Evolutionary conservation across 2,329 filamentous ascomycete genomes (phyloP), one percentile per base, ranked within the genome.

Genomic region (Aspergillus sp.): DNA sequence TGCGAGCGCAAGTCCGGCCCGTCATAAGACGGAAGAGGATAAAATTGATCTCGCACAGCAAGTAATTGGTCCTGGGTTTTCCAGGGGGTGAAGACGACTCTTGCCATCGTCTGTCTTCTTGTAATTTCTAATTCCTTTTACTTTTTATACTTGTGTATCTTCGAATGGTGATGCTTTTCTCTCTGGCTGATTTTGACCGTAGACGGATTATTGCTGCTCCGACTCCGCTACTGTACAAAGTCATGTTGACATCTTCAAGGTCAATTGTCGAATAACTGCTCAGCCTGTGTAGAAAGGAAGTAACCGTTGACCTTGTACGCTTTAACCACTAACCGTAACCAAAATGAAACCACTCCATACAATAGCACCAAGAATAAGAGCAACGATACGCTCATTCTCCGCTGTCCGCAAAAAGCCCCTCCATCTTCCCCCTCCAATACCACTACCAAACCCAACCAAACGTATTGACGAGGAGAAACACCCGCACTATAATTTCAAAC

Each of bases 11-110:
- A 52, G 48, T 71, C 68, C 3, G 64, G 57, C 3, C 62, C 62
- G 41, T 64, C 51, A 42, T 63, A 61, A 4, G 51, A 48, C 3
- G 59, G 49, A 9, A 60, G 46, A 26, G 66, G 67, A 51, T 71
- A 71, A 51, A 71, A 70, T 48, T 69, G 60, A 45, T 48, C 52
- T 44, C 68, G 64, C 43, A 70, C 64, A 7, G 57, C 52, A 29
- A 69, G 52, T 42, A 71, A 57, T 46, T 70, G 60, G 3, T 62
- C 60, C 33, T 60, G 55, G 9, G 61, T 57, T 50, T 69, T 70
- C 68, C 68, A 71, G 29, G 68, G 64, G 4, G 68, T 70, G 47
- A 71, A 69, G 29, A 63, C 56, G 33, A 70, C 55, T 48, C 65
- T 69, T 8, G 68, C 61, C 68, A 71, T 71, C 19, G 19, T 19